phyloP scores from a whole-genome alignment of 2,329 filamentous ascomycete genomes.

The Penicillium sp. region DNA sequence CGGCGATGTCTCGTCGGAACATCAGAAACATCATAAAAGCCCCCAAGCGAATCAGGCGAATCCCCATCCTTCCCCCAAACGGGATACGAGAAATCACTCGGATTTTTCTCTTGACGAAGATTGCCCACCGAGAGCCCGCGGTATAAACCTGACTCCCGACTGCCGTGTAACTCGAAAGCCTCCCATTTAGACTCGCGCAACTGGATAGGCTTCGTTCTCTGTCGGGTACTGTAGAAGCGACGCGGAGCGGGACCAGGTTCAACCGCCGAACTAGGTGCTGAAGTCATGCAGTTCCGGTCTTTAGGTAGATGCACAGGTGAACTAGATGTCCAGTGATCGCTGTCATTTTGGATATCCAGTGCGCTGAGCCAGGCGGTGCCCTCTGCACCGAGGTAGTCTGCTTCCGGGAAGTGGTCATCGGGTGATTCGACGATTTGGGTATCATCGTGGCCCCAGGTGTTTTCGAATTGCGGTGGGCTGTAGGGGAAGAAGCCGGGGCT shows the following conservation, averaged over 20 bases:
- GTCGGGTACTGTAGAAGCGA: constrained; percentile 23
- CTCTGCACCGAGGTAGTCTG: constrained; percentile 8
- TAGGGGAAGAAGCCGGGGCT: constrained; percentile 18
- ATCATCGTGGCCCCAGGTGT: neutral
- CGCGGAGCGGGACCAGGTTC: constrained; percentile 1
- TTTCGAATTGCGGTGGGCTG: constrained; percentile 14
- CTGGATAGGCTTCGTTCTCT: neutral
- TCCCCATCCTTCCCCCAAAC: neutral
- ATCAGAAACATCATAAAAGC: constrained; percentile 2
- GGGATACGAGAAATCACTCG: constrained; percentile 3
- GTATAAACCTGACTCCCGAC: constrained; percentile 6
- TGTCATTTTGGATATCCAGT: constrained; percentile 4
- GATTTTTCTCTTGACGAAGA: neutral
- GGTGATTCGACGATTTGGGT: neutral
- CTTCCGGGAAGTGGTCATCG: neutral
- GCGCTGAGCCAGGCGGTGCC: constrained; percentile 16
- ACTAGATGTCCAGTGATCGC: neutral
- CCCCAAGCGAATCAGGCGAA: neutral
- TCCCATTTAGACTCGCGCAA: constrained; percentile 1
- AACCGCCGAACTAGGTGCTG: neutral
- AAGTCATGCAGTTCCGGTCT: neutral
- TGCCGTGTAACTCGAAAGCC: constrained; percentile 1
- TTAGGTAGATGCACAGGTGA: neutral
- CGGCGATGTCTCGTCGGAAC: constrained; percentile 5
- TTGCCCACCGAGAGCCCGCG: constrained; percentile 4